phyloP scores from a whole-genome alignment of 352 stramenopile species.

The Pythium graminicola region DNA sequence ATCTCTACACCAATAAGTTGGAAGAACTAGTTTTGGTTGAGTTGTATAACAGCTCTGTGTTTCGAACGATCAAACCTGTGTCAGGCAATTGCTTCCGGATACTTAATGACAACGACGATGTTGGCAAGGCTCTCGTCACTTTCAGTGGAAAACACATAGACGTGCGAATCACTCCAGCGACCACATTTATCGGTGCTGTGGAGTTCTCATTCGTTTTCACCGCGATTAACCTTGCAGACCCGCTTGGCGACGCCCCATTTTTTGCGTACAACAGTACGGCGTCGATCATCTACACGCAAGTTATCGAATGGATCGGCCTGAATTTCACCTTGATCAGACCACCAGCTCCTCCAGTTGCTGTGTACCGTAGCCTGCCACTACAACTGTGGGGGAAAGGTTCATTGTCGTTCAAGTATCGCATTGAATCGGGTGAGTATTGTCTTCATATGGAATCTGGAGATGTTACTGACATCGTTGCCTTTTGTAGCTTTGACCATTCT shows the following conservation, averaged over 20 bases:
- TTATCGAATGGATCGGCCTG: constrained; percentile 17
- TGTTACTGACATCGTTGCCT: background rate
- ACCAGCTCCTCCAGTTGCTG: background rate
- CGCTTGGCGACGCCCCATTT: background rate
- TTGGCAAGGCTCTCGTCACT: background rate
- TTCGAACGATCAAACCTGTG: background rate
- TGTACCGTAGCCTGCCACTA: constrained; percentile 19
- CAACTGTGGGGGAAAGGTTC: constrained; percentile 1
- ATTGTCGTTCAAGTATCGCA: constrained; percentile 21
- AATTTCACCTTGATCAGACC: constrained; percentile 14
- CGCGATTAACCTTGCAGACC: background rate
- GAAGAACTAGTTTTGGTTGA: constrained; percentile 8
- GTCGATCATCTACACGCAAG: constrained; percentile 3
- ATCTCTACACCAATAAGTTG: constrained; percentile 8
- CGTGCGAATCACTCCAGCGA: constrained; percentile 8
- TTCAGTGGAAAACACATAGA: constrained; percentile 8
- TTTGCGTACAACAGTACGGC: constrained; percentile 2
- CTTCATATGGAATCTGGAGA: background rate
- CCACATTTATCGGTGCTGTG: constrained; percentile 3
- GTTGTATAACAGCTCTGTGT: constrained; percentile 3
- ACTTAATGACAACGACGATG: background rate
- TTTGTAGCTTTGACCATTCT: constrained; percentile 34
- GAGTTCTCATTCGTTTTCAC: constrained; percentile 6
- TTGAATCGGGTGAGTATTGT: constrained; percentile 15
- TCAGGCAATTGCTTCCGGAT: background rate